These are phyloP conservation scores for Solanum pimpinellifolium DNA, from an alignment of 257 asterid genomes.

Conservation along the genomic window DNA sequence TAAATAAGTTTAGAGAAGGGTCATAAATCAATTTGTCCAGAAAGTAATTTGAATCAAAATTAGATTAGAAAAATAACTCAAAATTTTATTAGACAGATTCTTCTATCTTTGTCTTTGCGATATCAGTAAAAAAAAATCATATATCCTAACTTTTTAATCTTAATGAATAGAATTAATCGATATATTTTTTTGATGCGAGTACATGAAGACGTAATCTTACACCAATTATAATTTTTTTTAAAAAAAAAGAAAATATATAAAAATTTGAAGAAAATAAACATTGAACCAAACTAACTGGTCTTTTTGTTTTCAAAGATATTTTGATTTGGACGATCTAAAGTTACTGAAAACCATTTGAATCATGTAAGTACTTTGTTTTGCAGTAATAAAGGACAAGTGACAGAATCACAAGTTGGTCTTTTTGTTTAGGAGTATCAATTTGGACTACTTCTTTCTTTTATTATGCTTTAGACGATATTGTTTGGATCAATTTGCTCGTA, in stretches of 20 bases:
- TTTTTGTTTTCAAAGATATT: not conserved
- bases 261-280: not conserved
- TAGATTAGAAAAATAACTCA: not conserved
- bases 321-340: not conserved
- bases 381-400: not conserved
- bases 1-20: not conserved
- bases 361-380: not conserved
- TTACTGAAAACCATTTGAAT: not conserved
- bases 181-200: too few relatives aligned
- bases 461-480: not conserved
- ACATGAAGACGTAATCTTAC: not conserved
- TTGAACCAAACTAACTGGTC: not conserved
- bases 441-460: not conserved
- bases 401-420: not conserved
- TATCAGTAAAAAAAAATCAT: too few relatives aligned
- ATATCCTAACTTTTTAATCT: too few relatives aligned
- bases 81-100: not conserved
- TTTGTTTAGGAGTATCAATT: not conserved
- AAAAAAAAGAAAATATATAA: too few relatives aligned
- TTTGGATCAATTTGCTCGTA: not conserved
- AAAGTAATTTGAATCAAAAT: not conserved
- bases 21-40: not conserved
- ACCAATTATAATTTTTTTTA: too few relatives aligned
- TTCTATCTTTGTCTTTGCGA: too few relatives aligned
- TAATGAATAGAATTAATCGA: accelerated